These are phyloP conservation scores for Euphrasia arctica DNA, from an alignment of 305 asterid genomes.

Conservation along the genomic window DNA sequence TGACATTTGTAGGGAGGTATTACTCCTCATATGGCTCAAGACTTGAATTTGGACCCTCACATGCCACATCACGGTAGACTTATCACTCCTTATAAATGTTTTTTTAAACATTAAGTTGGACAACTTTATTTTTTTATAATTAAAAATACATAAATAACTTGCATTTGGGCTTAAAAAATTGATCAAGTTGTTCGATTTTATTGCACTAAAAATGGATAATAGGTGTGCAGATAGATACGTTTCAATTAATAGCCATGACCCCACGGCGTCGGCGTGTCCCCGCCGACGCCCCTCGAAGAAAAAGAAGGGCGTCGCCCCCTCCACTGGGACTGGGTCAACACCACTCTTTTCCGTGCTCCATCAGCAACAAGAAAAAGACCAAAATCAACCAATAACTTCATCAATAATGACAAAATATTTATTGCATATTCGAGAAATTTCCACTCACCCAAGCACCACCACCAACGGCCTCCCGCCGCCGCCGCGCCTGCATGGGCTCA, in stretches of 20 bases:
- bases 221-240: background rate
- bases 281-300: background rate
- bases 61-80: too few relatives aligned
- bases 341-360: background rate
- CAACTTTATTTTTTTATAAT: too few relatives aligned
- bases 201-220: too few relatives aligned
- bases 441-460: constrained; percentile 3
- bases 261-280: background rate
- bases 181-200: too few relatives aligned
- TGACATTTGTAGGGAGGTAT: too few relatives aligned
- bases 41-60: too few relatives aligned
- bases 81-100: too few relatives aligned
- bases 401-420: constrained; percentile 2
- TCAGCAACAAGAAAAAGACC: background rate
- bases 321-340: background rate
- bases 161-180: too few relatives aligned
- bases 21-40: too few relatives aligned
- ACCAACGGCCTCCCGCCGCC: constrained; percentile 11
- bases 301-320: background rate
- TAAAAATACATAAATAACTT: too few relatives aligned
- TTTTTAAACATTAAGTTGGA: too few relatives aligned
- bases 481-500: constrained; percentile 29
- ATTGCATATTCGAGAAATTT: background rate
- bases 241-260: background rate
- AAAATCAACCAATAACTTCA: background rate